Percentiles rank a stretch among this genome's conserved stretches.
These are phyloP conservation scores for Neonectria hederae DNA, from an alignment of 2,329 filamentous ascomycete species.

Conservation along the genomic window DNA sequence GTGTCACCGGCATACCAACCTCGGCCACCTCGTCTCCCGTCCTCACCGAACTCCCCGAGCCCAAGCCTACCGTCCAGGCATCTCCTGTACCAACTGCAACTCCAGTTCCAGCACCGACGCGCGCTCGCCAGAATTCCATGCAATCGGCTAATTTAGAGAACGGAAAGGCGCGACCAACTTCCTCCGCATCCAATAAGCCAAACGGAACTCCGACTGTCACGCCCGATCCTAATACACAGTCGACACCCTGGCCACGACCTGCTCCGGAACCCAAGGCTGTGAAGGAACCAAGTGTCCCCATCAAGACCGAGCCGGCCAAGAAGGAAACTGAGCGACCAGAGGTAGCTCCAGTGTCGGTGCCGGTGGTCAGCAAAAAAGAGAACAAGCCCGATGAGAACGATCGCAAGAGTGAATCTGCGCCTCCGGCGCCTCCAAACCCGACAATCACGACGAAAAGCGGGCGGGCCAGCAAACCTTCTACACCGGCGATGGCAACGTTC, in stretches of 20 bases:
- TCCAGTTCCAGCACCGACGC: constrained; percentile 72
- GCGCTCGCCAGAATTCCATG: constrained; percentile 79
- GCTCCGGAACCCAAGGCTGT: constrained; percentile 58
- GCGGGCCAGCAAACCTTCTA: constrained; percentile 73
- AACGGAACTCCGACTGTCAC: constrained; percentile 59
- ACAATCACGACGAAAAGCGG: constrained; percentile 72
- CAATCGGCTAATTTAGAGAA: constrained; percentile 65
- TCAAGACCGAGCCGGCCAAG: constrained; percentile 47
- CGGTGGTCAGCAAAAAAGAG: constrained; percentile 54
- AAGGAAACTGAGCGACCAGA: constrained; percentile 48
- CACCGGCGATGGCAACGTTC: constrained; percentile 68
- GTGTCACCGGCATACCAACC: constrained; percentile 67
- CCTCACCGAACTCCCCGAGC: constrained; percentile 73
- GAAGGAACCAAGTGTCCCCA: constrained; percentile 56
- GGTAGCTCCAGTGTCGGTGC: constrained; percentile 34
- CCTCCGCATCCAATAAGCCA: constrained; percentile 69
- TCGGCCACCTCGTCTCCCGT: constrained; percentile 81
- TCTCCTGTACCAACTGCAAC: constrained; percentile 69
- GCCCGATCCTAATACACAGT: constrained; percentile 49
- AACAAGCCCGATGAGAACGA: constrained; percentile 50
- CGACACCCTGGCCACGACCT: constrained; percentile 44
- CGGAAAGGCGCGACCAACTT: constrained; percentile 62
- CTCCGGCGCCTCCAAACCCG: constrained; percentile 50
- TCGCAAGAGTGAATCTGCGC: constrained; percentile 57
- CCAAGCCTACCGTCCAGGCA: constrained; percentile 57